Evolutionary conservation across 1,284 basidiomycete genomes (phyloP).

Genomic region (Tilletia walkeri): DNA sequence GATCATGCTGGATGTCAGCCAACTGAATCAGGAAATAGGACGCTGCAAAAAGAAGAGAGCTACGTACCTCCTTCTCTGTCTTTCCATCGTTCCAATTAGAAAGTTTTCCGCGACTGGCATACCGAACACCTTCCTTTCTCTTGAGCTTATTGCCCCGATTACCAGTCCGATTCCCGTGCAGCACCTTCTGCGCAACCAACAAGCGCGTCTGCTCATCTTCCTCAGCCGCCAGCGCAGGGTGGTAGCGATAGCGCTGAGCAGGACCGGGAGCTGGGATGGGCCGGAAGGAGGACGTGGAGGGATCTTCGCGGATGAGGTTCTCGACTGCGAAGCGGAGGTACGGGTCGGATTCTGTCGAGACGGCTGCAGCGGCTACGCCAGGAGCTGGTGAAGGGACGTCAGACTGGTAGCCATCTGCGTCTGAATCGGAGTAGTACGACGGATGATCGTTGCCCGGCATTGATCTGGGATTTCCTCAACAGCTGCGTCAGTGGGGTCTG

Average conservation of each 20-base stretch:
- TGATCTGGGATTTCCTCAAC: conserved; percentile 16
- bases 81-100: conserved; percentile 50
- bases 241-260: background rate
- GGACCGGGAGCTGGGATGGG: background rate
- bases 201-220: conserved; percentile 29
- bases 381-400: background rate
- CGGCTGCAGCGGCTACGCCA: conserved; percentile 1
- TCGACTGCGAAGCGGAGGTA: conserved; percentile 13
- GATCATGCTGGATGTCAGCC: no score
- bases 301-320: background rate
- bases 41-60: background rate
- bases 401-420: conserved; percentile 26
- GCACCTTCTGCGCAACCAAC: conserved; percentile 22
- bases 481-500: background rate
- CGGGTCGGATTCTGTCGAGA: background rate
- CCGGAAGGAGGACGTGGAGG: background rate
- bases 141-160: conserved; percentile 54
- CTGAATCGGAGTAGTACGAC: conserved; percentile 46
- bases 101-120: conserved; percentile 48
- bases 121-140: conserved; percentile 40
- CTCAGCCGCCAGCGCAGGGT: conserved; percentile 5
- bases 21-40: background rate
- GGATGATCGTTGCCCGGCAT: conserved; percentile 45
- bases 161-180: conserved; percentile 29
- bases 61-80: conserved; percentile 40